Evolutionary conservation across 192 early-diverging fungal genomes (phyloP), one percentile per base, ranked within the genome.

Genomic region (Mortierella claussenii): DNA sequence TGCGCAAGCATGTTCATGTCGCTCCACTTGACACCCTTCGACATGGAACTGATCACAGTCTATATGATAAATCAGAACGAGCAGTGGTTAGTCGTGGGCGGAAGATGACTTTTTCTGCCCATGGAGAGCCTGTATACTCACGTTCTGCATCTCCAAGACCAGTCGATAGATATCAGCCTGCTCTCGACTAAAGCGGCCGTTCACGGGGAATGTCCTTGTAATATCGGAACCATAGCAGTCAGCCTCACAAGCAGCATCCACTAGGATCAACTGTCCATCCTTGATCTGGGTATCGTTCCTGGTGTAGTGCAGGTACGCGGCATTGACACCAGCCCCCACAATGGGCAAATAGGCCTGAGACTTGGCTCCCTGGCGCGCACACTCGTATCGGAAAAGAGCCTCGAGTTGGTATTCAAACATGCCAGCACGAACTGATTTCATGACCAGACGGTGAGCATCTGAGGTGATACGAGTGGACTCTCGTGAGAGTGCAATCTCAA

Each of bases 211-310:
- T 13, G 89, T 90, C 30, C 95, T 86, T 4, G 96, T 98, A 70
- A 98, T 93, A 62, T 98, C 96, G 17, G 89, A 90, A 17, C 92
- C 94, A 76, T 98, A 98, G 81, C 86, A 86, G 44, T 89, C 65
- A 48, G 69, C 80, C 58, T 95, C 92, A 62, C 90, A 91, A 21
- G 94, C 93, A 49, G 94, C 95, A 78, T 98, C 96, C 9, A 96
- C 86, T 55, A 98, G 78, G 20, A 98, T 82, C 63, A 95, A 68
- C 17, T 76, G 60, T 10, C 66, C 73, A 13, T 62, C 51, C 40
- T 80, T 74, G 60, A 94, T 68, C 42, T 64, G 73, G 20, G 79
- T 86, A 65, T 89, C 87, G 67, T 95, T 95, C 58, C 88, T 80
- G 32, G 87, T 89, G 71, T 96, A 96, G 79, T 98, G 96, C 24